Evolutionary conservation across 2,329 filamentous ascomycete genomes (phyloP).

Genomic region (Xylaria sp.): DNA sequence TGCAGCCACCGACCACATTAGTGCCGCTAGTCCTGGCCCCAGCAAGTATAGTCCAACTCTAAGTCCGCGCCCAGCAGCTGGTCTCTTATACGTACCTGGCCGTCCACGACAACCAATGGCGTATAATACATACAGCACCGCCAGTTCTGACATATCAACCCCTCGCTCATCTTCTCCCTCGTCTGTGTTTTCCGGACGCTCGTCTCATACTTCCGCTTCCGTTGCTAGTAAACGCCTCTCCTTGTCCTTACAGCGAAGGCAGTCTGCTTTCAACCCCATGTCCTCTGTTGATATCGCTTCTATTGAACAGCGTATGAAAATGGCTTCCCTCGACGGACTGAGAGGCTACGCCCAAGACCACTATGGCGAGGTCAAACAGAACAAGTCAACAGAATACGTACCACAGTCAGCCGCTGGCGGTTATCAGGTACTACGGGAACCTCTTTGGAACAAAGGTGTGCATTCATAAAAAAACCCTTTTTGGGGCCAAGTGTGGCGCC

Average conservation of each 20-base stretch:
- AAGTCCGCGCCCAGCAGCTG: constrained; percentile 38
- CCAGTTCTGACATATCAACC: constrained; percentile 64
- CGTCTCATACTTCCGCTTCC: constrained; percentile 62
- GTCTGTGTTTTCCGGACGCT: constrained; percentile 59
- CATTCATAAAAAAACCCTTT: constrained; percentile 27
- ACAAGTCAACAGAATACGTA: constrained; percentile 64
- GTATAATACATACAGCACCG: constrained; percentile 59
- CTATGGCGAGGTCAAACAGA: constrained; percentile 67
- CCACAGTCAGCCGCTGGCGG: constrained; percentile 63
- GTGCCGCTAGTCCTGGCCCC: constrained; percentile 40
- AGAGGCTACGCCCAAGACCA: constrained; percentile 69
- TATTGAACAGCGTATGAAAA: constrained; percentile 70
- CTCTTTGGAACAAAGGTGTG: constrained; percentile 74
- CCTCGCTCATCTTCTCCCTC: constrained; percentile 66
- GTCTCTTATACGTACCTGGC: constrained; percentile 34
- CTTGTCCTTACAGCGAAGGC: constrained; percentile 60
- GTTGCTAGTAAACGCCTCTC: constrained; percentile 64
- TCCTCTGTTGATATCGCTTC: constrained; percentile 66
- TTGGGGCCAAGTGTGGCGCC: constrained; percentile 6
- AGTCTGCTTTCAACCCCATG: constrained; percentile 66
- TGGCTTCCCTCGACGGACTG: constrained; percentile 69
- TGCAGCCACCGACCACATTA: constrained; percentile 38
- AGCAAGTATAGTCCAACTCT: constrained; percentile 19
- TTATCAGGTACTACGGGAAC: constrained; percentile 71
- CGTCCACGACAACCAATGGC: constrained; percentile 54